These are phyloP conservation scores for Boeremia exigua DNA, from an alignment of 2,329 filamentous ascomycete species.

Conservation along the genomic window DNA sequence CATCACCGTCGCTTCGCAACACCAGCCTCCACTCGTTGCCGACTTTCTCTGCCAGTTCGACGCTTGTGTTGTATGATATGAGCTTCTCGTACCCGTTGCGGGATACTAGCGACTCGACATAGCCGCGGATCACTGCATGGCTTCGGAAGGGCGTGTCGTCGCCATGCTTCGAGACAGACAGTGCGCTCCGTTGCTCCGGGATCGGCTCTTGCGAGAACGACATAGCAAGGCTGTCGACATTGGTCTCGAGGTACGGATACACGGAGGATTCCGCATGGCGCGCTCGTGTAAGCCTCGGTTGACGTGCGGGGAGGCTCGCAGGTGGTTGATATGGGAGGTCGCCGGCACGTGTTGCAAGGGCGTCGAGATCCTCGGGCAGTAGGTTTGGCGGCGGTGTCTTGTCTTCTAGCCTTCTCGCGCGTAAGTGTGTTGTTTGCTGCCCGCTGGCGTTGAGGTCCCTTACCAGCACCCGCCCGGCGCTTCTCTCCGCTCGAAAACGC, in stretches of 20 bases:
- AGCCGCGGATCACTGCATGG: conserved; percentile 63
- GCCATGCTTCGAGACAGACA: conserved; percentile 57
- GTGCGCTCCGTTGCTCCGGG: conserved; percentile 52
- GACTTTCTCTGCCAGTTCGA: conserved; percentile 64
- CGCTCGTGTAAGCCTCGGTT: conserved; percentile 20
- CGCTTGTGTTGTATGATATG: conserved; percentile 64
- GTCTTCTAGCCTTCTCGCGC: conserved; percentile 30
- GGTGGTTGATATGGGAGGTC: conserved; percentile 28
- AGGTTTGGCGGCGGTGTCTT: conserved; percentile 27
- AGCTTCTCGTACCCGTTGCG: conserved; percentile 61
- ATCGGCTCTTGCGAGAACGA: conserved; percentile 65
- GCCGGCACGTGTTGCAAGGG: conserved; percentile 27
- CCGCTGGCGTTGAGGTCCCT: conserved; percentile 22
- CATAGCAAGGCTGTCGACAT: conserved; percentile 67
- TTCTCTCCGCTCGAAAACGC: conserved; percentile 68
- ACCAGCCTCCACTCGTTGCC: conserved; percentile 56
- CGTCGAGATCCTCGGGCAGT: conserved; percentile 23
- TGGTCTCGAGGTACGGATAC: conserved; percentile 70
- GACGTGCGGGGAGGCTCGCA: conserved; percentile 25
- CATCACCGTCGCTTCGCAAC: conserved; percentile 52
- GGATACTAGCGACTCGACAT: conserved; percentile 60
- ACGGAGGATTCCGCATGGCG: conserved; percentile 47
- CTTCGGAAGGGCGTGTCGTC: conserved; percentile 66
- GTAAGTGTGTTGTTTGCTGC: background rate
- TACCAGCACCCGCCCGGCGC: conserved; percentile 68